Percentiles rank a stretch among this genome's conserved stretches.
These are phyloP conservation scores for Rubus idaeus DNA, from an alignment of 306 rosid genomes.

Conservation along the genomic window DNA sequence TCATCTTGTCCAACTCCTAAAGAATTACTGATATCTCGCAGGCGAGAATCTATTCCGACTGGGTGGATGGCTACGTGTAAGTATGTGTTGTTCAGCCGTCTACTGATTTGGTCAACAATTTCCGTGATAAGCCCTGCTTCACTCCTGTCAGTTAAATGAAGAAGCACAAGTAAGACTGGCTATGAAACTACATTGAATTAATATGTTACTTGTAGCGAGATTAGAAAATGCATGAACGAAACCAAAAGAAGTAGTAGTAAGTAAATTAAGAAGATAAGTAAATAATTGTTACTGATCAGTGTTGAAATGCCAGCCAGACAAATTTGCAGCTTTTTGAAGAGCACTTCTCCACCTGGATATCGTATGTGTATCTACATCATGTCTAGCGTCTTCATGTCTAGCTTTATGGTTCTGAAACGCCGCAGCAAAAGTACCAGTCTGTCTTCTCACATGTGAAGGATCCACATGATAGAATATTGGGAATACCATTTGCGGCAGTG, in stretches of 20 bases:
- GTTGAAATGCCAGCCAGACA: neutral
- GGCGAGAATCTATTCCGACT: neutral
- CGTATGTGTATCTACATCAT: no score
- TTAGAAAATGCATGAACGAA: no score
- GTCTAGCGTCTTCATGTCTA: no score
- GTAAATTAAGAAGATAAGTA: no score
- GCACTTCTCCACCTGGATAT: neutral
- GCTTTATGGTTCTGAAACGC: neutral
- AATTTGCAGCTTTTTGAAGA: neutral
- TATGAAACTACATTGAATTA: neutral
- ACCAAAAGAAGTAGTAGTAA: no score
- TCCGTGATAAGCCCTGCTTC: neutral
- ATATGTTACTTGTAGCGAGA: no score
- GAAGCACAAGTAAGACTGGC: neutral
- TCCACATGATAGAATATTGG: neutral
- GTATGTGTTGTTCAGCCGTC: neutral
- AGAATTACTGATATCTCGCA: neutral
- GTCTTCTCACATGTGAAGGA: neutral
- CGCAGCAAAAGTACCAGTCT: neutral
- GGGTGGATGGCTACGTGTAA: neutral
- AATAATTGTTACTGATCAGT: no score
- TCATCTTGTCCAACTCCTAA: neutral
- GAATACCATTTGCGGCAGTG: neutral
- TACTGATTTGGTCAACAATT: neutral
- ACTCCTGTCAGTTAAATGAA: neutral